Evolutionary conservation across 192 early-diverging fungal species (phyloP), one percentile per base, ranked within the genome.

Genomic region (Anaeromyces robustus): DNA sequence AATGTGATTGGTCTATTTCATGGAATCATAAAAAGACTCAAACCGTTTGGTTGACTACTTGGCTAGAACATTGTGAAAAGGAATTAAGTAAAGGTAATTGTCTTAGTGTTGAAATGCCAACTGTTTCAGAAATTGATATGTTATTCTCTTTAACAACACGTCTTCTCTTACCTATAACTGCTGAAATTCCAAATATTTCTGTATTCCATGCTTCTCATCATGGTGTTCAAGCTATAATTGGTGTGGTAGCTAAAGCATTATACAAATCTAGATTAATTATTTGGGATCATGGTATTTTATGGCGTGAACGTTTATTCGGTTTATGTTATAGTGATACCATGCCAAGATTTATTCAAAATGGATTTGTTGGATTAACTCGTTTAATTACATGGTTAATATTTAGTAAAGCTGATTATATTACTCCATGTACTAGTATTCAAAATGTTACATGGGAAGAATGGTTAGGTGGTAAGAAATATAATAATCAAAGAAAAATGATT

Each of bases 201-300:
- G 86, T 87, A 0, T 81, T 87, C 37, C 86, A 87, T 79, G 81
- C 84, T 17, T 87, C 86, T 9, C 86, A 87, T 41, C 86, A 87
- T 83, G 86, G 86, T 34, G 83, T 87, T 22, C 86, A 87, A 78
- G 84, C 86, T 0, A 86, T 87, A 29, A 30, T 87, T 26, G 86
- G 86, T 41, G 86, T 87, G 0, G 80, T 87, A 4, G 86, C 86
- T 4, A 88, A 87, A 34, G 78, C 39, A 17, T 31, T 87, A 9
- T 80, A 85, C 52, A 82, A 82, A 14, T 84, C 82, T 29, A 77
- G 77, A 19, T 26, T 87, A 19, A 79, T 87, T 39, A 80, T 87
- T n/a, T 87, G 86, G 86, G 86, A 87, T 78, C 86, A 87, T 78
- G 86, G 86, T 29, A 87, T 87, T 34, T 83, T 87, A 28, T 87